A percentile compares a stretch with the other conserved stretches of the same genome.
Evolutionary conservation across 768 basidiomycete genomes (phyloP).

Genomic region (Kwoniella europaea): DNA sequence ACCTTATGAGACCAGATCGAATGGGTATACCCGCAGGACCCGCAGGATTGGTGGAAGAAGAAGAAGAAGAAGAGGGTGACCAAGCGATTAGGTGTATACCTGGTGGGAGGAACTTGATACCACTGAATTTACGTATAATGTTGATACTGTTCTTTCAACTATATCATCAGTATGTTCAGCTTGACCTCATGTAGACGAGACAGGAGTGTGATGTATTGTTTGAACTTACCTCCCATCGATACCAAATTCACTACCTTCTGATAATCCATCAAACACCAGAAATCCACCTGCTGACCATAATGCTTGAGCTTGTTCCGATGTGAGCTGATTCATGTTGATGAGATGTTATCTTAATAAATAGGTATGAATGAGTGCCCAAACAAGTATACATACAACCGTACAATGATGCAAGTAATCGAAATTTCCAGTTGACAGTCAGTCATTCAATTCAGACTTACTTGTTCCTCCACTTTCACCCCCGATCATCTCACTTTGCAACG

Average conservation of each 20-base stretch:
- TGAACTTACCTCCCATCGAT: conserved; percentile 56
- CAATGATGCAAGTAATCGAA: too few species aligned
- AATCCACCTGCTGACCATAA: conserved; percentile 57
- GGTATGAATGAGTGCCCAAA: background rate
- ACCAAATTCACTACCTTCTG: conserved; percentile 57
- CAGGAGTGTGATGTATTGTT: background rate
- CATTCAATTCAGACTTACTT: too few species aligned
- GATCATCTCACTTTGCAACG: background rate
- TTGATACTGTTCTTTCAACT: conserved; percentile 35
- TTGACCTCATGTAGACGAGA: background rate
- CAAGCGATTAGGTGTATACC: conserved; percentile 59
- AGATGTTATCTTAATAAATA: conserved; percentile 1
- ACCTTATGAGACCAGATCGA: conserved; percentile 50
- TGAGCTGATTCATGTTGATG: conserved; percentile 28
- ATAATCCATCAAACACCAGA: conserved; percentile 54
- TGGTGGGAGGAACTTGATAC: conserved; percentile 59
- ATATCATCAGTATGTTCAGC: conserved; percentile 4
- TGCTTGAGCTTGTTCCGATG: conserved; percentile 51
- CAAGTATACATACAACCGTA: too few species aligned
- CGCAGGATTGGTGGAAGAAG: conserved; percentile 7
- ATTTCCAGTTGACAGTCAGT: too few species aligned
- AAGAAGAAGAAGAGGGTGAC: conserved; percentile 38
- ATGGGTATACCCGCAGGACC: conserved; percentile 45
- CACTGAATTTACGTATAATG: conserved; percentile 48
- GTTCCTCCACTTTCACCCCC: background rate